Conservation (phyloP, 345 rosid genomes). For the Populus deltoides region DNA sequence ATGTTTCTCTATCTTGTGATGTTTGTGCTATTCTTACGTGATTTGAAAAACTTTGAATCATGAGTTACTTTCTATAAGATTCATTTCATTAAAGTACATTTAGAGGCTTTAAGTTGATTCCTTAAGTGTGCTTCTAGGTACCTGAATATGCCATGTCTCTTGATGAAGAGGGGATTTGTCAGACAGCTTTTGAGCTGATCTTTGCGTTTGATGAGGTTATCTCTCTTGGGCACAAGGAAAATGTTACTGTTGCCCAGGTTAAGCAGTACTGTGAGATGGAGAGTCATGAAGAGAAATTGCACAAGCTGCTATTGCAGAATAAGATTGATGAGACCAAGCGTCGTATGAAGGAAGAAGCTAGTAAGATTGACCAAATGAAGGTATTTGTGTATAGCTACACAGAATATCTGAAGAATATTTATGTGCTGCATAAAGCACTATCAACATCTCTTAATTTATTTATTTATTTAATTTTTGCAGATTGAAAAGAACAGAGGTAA, state of each 20-base stretch:
- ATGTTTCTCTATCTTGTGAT: neutral
- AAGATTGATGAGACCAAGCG: slow-evolving; percentile 98
- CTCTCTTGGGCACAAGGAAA: slow-evolving; percentile 99
- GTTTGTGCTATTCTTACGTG: neutral
- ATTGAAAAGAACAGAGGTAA: slow-evolving; percentile 88
- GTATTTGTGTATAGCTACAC: slow-evolving; percentile 31
- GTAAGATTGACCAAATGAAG: slow-evolving; percentile 99
- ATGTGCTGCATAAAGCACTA: neutral
- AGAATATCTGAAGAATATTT: neutral
- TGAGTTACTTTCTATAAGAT: neutral
- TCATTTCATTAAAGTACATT: neutral
- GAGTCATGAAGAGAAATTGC: slow-evolving; percentile 98
- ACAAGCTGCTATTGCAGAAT: slow-evolving; percentile 89
- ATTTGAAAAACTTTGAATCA: neutral
- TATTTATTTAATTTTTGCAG: slow-evolving; percentile 34
- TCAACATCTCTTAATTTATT: slow-evolving; percentile 11
- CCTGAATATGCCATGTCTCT: slow-evolving; percentile 84
- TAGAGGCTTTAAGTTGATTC: slow-evolving; percentile 27
- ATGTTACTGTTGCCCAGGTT: slow-evolving; percentile 89
- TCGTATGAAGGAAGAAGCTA: slow-evolving; percentile 97
- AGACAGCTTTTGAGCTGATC: slow-evolving; percentile 82
- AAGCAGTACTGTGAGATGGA: slow-evolving; percentile 99
- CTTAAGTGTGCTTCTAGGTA: slow-evolving; percentile 60
- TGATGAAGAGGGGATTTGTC: slow-evolving; percentile 92
- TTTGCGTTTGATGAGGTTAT: slow-evolving; percentile 98